Evolutionary conservation across 2,329 filamentous ascomycete species (phyloP).

Genomic region (Ophiocordyceps sinensis): DNA sequence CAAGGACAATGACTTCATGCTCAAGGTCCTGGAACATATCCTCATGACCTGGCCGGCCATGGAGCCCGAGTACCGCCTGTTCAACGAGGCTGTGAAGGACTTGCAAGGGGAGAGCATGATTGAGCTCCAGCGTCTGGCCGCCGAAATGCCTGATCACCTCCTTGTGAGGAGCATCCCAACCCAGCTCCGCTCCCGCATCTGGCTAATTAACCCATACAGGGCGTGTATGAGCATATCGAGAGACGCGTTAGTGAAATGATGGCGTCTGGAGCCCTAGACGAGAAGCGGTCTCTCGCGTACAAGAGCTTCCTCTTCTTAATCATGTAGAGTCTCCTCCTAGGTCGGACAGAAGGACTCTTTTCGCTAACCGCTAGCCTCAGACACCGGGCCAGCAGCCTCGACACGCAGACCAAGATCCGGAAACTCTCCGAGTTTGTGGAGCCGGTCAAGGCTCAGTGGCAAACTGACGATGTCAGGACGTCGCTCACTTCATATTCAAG

Average conservation of each 20-base stretch:
- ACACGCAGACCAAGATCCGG: slow-evolving; percentile 53
- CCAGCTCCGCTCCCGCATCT: not conserved
- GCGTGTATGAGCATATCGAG: slow-evolving; percentile 79
- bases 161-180: slow-evolving; percentile 31
- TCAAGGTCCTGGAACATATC: slow-evolving; percentile 83
- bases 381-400: slow-evolving; percentile 67
- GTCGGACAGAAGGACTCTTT: not conserved
- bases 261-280: slow-evolving; percentile 57
- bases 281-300: slow-evolving; percentile 73
- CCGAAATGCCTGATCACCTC: slow-evolving; percentile 83
- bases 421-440: slow-evolving; percentile 65
- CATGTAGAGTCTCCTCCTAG: slow-evolving; percentile 34
- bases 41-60: slow-evolving; percentile 68
- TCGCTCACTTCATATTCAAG: slow-evolving; percentile 59
- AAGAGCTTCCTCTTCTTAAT: slow-evolving; percentile 90
- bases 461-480: slow-evolving; percentile 50
- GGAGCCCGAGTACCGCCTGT: slow-evolving; percentile 54
- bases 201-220: slow-evolving; percentile 25
- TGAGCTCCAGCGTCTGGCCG: slow-evolving; percentile 77
- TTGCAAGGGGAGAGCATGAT: slow-evolving; percentile 73
- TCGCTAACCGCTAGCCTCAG: slow-evolving; percentile 22
- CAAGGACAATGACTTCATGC: slow-evolving; percentile 64
- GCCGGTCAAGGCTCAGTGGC: slow-evolving; percentile 74
- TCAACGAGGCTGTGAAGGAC: slow-evolving; percentile 81
- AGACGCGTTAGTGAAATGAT: slow-evolving; percentile 69